Evolutionary conservation across 768 basidiomycete genomes (phyloP).

Genomic region (Russula vinacea): DNA sequence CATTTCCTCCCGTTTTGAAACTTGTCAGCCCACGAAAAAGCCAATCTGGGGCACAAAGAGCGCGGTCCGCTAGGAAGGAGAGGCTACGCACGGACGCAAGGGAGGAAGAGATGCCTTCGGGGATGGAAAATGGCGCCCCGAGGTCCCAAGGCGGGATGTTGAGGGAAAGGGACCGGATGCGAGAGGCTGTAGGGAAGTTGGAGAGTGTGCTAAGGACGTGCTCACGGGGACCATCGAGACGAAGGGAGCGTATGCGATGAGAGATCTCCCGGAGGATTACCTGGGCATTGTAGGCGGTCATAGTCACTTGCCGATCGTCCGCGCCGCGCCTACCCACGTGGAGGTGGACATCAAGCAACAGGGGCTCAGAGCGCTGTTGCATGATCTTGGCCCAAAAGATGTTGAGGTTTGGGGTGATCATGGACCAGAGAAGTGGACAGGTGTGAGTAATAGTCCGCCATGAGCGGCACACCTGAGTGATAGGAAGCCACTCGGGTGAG

Average conservation of each 20-base stretch:
- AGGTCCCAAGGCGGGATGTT: constrained; percentile 18
- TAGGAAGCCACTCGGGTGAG: constrained; percentile 21
- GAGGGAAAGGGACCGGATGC: constrained; percentile 5
- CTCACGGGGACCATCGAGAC: constrained; percentile 15
- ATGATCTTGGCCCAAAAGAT: constrained; percentile 13
- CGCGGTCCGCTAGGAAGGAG: constrained; percentile 10
- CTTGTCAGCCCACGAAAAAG: constrained; percentile 13
- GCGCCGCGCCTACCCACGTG: constrained; percentile 16
- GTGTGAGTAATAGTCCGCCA: constrained; percentile 14
- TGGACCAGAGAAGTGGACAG: constrained; percentile 16
- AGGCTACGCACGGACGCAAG: constrained; percentile 5
- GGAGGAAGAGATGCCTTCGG: constrained; percentile 4
- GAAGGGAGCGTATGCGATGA: constrained; percentile 17
- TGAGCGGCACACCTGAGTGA: constrained; percentile 22
- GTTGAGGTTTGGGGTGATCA: constrained; percentile 21
- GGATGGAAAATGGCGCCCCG: constrained; percentile 7
- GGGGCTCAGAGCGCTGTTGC: constrained; percentile 13
- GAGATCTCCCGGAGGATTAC: constrained; percentile 1
- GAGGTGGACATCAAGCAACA: constrained; percentile 20
- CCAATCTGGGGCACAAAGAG: constrained; percentile 10
- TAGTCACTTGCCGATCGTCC: constrained; percentile 13
- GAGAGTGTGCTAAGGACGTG: constrained; percentile 6
- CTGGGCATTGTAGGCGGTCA: constrained; percentile 1
- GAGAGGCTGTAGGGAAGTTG: background rate
- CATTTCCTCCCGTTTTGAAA: constrained; percentile 3